Base-by-base conservation (phyloP, 2,329 filamentous ascomycete species). In the Curvularia sp. region DNA sequence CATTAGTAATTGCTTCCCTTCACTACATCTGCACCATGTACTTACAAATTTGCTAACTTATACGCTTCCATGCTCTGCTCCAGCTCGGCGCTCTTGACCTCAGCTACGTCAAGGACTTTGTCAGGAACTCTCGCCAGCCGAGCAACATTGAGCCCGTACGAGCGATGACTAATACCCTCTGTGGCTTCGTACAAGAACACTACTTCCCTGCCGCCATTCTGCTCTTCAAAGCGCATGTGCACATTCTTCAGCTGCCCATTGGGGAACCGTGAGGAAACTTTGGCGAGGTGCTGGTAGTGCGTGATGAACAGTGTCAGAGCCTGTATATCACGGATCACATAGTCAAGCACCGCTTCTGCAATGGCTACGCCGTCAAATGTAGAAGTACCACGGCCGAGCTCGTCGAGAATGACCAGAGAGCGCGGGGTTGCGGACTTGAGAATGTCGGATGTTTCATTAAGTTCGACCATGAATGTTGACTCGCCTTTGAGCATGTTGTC, bases 361-460 rank as follows among this genome's bases (percentile, higher is more conserved):
- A 99, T 98, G 56, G 95, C 95, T 5, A 96, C 93, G 54, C 95
- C 95, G 76, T 99, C 95, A 75, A 98, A 93, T 9, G 95, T 99
- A 66, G 88, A 92, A 0, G 95, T 99, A 51, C 95, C 95, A 54
- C 95, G 86, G 33, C 95, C 95, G 2, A 99, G 84, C 81, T 99
- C 95, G 78, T 99, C 95, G 5, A 99, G 86, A 44, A 99, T 92
- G 61, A 99, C 90, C 6, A 99, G 85, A 44, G 88, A 92, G 46
- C 92, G 87, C 0, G 91, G 88, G 0, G 93, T 95, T 0, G 94
- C 95, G 70, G 92, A 87, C 72, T 95, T 94, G 24, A 99, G 84
- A 67, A 99, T 97, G 60, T 93, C 88, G 1, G 90, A 88, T 1
- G 95, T 98, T 77, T 99, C 95, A 35, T 89, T 92, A 2, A 99